Conservation (phyloP, 2,329 filamentous ascomycete species). For the Clarireedia monteithiana region DNA sequence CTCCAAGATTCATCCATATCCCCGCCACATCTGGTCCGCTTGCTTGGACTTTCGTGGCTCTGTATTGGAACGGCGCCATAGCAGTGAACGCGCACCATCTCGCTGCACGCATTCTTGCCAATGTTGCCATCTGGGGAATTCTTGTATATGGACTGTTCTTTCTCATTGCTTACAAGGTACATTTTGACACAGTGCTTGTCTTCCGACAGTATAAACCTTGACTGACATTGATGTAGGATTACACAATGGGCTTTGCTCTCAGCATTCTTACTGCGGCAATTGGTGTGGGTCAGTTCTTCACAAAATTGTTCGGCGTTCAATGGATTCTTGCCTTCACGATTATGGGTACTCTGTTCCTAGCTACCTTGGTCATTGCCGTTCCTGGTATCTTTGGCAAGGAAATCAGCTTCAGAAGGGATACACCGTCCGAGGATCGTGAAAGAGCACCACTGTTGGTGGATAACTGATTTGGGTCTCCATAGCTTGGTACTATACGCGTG, state of each 20-base stretch:
- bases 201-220: too few relatives aligned
- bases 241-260: conserved; percentile 73
- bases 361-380: conserved; percentile 56
- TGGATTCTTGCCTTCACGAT: conserved; percentile 91
- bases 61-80: conserved; percentile 86
- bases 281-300: conserved; percentile 68
- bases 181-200: conserved; percentile 6
- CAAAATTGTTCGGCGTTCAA: conserved; percentile 69
- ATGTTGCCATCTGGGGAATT: conserved; percentile 82
- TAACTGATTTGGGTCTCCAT: conserved; percentile 13
- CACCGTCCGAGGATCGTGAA: conserved; percentile 39
- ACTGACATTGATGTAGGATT: conserved; percentile 39
- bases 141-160: conserved; percentile 71
- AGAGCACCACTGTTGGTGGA: conserved; percentile 54
- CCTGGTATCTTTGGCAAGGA: conserved; percentile 56
- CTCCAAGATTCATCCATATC: conserved; percentile 67
- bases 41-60: conserved; percentile 76
- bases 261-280: conserved; percentile 66
- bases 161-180: conserved; percentile 62
- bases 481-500: background rate
- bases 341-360: conserved; percentile 65
- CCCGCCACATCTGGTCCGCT: conserved; percentile 70
- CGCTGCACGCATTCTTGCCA: conserved; percentile 71
- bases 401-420: conserved; percentile 39
- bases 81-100: conserved; percentile 63